Base-by-base conservation (phyloP, 768 basidiomycete species). In the Chalciporus pseudorubinellus region DNA sequence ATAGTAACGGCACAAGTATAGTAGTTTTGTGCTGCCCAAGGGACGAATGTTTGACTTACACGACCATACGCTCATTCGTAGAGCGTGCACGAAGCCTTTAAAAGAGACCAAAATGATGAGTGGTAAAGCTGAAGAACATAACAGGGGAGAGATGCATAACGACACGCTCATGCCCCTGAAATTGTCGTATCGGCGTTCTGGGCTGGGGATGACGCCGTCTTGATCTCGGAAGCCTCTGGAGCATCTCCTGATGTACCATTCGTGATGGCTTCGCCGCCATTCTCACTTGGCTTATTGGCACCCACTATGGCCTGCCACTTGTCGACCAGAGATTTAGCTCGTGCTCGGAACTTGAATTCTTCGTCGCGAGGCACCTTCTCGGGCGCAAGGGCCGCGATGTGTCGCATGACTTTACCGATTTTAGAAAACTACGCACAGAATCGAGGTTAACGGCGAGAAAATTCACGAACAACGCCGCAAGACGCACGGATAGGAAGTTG, bases 321-420 rank as follows among this genome's bases (percentile, higher is more conserved):
- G 40, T 73, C 67, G 56, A 82, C 77, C 41, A 82, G 58, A 20
- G 73, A 72, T 50, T 70, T 65, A 3, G 79, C 77, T 51, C 80
- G 74, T 43, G 72, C 70, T 50, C 73, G 78, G 69, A 82, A 77
- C 58, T 79, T 74, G 66, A 75, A 77, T 60, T 81, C 76, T 28
- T 76, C 77, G 48, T 82, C 74, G 52, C 72, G 65, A 21, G 81
- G 79, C 46, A 82, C 76, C 56, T 68, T 72, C 42, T 70, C 61
- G 21, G 64, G 67, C 16, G 59, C 49, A 29, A 81, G 68, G 16
- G 73, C 72, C 45, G 77, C 73, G 60, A 84, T 82, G 68, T 81
- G 80, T 65, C 81, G 79, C 78, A 84, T 81, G 52, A 84, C 83
- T 72, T 77, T 76, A 62, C 71, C 74, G 51, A 81, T 76, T 70